These are phyloP conservation scores for Elongisporangium anandrum DNA, from an alignment of 352 stramenopile genomes.

Conservation along the genomic window DNA sequence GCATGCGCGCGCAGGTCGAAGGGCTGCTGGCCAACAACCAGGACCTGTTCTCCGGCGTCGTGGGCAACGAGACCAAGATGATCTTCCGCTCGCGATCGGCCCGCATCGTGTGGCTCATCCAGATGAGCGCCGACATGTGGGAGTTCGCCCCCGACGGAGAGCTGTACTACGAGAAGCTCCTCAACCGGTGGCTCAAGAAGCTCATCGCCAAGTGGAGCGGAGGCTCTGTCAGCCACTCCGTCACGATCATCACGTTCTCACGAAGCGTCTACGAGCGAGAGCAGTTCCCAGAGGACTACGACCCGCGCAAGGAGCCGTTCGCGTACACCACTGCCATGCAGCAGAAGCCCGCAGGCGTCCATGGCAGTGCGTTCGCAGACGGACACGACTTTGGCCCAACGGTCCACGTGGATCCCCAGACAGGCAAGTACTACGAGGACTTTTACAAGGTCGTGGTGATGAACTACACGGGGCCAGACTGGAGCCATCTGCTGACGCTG, in stretches of 20 bases:
- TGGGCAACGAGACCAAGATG: slow-evolving; percentile 96
- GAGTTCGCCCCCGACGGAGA: slow-evolving; percentile 85
- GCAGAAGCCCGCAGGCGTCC: not conserved
- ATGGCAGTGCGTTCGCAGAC: not conserved
- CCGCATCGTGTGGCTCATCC: slow-evolving; percentile 96
- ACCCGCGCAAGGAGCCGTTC: slow-evolving; percentile 38
- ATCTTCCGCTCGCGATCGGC: slow-evolving; percentile 93
- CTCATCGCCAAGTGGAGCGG: slow-evolving; percentile 86
- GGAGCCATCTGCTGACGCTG: slow-evolving; percentile 81
- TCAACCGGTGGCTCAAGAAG: slow-evolving; percentile 69
- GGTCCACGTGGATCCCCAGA: slow-evolving; percentile 53
- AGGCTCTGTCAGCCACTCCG: slow-evolving; percentile 82
- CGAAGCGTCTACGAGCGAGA: slow-evolving; percentile 80
- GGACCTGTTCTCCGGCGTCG: slow-evolving; percentile 86
- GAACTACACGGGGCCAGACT: slow-evolving; percentile 90
- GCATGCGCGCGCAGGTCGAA: slow-evolving; percentile 90
- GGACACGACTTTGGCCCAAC: slow-evolving; percentile 49
- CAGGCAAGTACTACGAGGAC: slow-evolving; percentile 62
- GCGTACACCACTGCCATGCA: slow-evolving; percentile 7
- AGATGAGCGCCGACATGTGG: slow-evolving; percentile 96
- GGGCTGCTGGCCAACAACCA: slow-evolving; percentile 76
- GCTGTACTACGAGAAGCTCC: slow-evolving; percentile 90
- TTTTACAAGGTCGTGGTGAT: slow-evolving; percentile 84
- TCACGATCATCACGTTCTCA: slow-evolving; percentile 92
- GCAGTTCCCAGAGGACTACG: slow-evolving; percentile 58